Evolutionary conservation across 345 rosid genomes (phyloP).

Genomic region (Eutrema yunnanense): DNA sequence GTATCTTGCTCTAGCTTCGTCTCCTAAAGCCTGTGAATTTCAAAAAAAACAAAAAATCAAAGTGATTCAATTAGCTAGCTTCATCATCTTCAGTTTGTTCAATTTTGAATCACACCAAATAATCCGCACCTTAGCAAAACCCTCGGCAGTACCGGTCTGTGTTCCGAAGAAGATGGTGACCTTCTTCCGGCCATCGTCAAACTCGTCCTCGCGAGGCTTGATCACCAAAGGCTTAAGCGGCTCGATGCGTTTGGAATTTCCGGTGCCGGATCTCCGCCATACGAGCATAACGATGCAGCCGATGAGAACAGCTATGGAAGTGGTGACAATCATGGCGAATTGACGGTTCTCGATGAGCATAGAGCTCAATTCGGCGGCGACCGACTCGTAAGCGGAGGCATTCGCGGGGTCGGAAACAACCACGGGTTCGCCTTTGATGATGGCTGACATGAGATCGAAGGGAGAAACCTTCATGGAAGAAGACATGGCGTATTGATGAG

Average conservation of each 20-base stretch:
- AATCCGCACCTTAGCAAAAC: slow-evolving; percentile 75
- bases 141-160: slow-evolving; percentile 96
- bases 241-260: slow-evolving; percentile 35
- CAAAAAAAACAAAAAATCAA: neutral
- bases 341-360: slow-evolving; percentile 65
- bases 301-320: slow-evolving; percentile 79
- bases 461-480: slow-evolving; percentile 52
- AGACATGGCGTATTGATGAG: slow-evolving; percentile 7
- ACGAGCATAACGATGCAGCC: slow-evolving; percentile 80
- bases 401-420: slow-evolving; percentile 49
- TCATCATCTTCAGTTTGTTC: neutral
- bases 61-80: neutral
- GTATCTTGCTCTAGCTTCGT: slow-evolving; percentile 82
- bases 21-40: slow-evolving; percentile 48
- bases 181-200: slow-evolving; percentile 68
- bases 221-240: slow-evolving; percentile 55
- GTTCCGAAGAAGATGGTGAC: slow-evolving; percentile 88
- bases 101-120: neutral
- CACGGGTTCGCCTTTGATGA: slow-evolving; percentile 56
- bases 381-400: slow-evolving; percentile 45
- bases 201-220: slow-evolving; percentile 53
- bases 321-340: slow-evolving; percentile 67
- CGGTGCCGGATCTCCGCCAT: slow-evolving; percentile 63
- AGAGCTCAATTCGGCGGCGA: slow-evolving; percentile 43
- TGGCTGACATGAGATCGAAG: slow-evolving; percentile 74